Evolutionary conservation across 1,139 yeast genomes (phyloP), one percentile per base, ranked within the genome.

Genomic region (Diutina sp.): DNA sequence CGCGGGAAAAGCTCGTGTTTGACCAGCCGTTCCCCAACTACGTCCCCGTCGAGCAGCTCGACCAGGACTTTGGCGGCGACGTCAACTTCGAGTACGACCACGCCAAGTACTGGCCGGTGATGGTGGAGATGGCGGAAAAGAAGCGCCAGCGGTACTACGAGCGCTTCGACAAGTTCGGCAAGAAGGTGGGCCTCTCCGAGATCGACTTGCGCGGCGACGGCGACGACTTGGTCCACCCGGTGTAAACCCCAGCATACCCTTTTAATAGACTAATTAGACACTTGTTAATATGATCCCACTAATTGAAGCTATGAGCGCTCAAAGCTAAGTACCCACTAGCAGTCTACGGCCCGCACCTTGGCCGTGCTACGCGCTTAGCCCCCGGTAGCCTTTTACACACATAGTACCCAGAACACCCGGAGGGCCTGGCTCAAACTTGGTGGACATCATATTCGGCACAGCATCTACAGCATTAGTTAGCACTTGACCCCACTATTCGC

Each of bases 1-100:
- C 98, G 1, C 79, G 96, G 62, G 96, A 90, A 71, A 93, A 93
- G 72, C 80, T 95, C 51, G 91, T 90, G 4, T 91, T 85, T 67
- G 95, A 89, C 67, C 90, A 90, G 65, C 96, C 96, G 5, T 89
- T 90, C 70, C 80, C 83, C 52, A 77, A 88, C 46, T 91, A 85
- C 65, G 95, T 90, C 3, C 95, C 96, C 2, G 71, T 71, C 53
- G 85, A 84, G 59, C 97, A 90, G 68, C 77, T 93, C 59, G 97
- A 90, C 66, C 77, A 80, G 64, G 87, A 85, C 53, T 91, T 89
- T 66, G 93, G 91, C 55, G 99, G 99, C 12, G 69, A 74, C 32
- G 83, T 90, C 50, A 89, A 88, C 62, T 93, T 93, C 67, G 90
- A 83, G 56, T 93, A 93, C 66, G 75, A 77, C 56, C 98, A 91